These are phyloP conservation scores for Schizonepeta tenuifolia DNA, from an alignment of 257 asterid genomes.

Conservation along the genomic window DNA sequence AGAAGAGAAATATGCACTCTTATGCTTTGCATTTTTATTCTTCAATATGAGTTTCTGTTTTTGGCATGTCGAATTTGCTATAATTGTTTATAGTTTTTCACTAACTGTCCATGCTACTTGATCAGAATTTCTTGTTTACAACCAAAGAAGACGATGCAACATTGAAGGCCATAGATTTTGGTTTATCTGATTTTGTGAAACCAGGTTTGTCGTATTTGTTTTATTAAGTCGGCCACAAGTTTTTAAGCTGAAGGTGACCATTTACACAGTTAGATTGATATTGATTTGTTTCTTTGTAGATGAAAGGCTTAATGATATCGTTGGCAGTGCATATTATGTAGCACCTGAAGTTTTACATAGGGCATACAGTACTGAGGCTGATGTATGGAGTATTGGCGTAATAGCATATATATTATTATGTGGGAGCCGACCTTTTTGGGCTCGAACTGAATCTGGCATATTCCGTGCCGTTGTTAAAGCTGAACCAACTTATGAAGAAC, in stretches of 20 bases:
- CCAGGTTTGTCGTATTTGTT: conserved; percentile 64
- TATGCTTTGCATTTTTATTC: not conserved
- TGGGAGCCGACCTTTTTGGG: conserved; percentile 98
- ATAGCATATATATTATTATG: conserved; percentile 79
- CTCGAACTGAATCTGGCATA: conserved; percentile 92
- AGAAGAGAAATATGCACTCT: not conserved
- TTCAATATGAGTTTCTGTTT: not conserved
- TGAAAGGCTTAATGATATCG: conserved; percentile 92
- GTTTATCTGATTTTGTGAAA: conserved; percentile 90
- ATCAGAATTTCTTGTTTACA: conserved; percentile 86
- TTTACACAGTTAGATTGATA: not conserved
- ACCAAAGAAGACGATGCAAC: conserved; percentile 76
- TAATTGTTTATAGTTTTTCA: not conserved
- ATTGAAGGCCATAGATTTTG: conserved; percentile 95
- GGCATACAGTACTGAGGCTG: conserved; percentile 91
- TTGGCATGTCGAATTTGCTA: not conserved
- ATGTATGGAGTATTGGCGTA: conserved; percentile 96
- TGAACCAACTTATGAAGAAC: conserved; percentile 82
- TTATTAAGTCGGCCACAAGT: not conserved
- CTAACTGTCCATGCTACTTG: conserved; percentile 46
- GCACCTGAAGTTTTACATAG: conserved; percentile 98
- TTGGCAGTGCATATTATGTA: conserved; percentile 96
- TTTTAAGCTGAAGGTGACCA: not conserved
- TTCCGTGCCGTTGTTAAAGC: conserved; percentile 92
- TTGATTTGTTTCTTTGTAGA: conserved; percentile 46